Evolutionary conservation across 148 eudicot species (phyloP), one percentile per base, ranked within the genome.

Genomic region (Nepenthes mirabilis): DNA sequence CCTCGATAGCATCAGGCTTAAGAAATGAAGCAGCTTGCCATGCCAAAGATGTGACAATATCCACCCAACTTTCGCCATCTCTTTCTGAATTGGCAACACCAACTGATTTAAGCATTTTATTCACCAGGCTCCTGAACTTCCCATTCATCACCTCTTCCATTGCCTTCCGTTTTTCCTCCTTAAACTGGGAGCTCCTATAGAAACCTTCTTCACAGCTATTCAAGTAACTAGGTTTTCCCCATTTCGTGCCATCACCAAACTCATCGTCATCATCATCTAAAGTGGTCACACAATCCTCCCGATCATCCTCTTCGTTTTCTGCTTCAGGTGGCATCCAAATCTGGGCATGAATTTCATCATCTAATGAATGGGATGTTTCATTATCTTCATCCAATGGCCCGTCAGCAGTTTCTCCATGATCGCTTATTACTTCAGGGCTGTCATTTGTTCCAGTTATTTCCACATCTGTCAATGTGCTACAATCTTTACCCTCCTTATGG

Each of bases 241-340:
- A 88, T 23, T 74, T 70, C 43, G 64, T 67, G 47, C 77, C 86
- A 72, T 81, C 88, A 45, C 78, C 82, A 75, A 54, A 75, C 61
- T 74, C 94, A 35, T 82, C 95, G 32, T 87, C 91, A 33, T 88
- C 93, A 33, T 77, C 98, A 40, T 83, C 95, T 50, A 68, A 65
- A 69, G 73, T 64, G 6, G 74, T 65, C 64, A 84, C 54, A 67
- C 85, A 79, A 65, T 80, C 76, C 34, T 75, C 77, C 52, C 66
- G n/a, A 56, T 90, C 81, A 79, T 86, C 79, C 40, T 73, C 79
- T 55, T 60, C 50, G 53, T 77, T 77, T 70, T 85, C 94, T 51
- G 98, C 75, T 52, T 82, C 86, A 23, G 98, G 98, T 57, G 95
- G 96, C 55, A 66, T 36, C 98, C 98, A 91, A 59, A 88, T 70